Percentiles rank a stretch among this genome's conserved stretches.
phyloP scores from a whole-genome alignment of 2,329 filamentous ascomycete species.

The Penicillium verrucosum region DNA sequence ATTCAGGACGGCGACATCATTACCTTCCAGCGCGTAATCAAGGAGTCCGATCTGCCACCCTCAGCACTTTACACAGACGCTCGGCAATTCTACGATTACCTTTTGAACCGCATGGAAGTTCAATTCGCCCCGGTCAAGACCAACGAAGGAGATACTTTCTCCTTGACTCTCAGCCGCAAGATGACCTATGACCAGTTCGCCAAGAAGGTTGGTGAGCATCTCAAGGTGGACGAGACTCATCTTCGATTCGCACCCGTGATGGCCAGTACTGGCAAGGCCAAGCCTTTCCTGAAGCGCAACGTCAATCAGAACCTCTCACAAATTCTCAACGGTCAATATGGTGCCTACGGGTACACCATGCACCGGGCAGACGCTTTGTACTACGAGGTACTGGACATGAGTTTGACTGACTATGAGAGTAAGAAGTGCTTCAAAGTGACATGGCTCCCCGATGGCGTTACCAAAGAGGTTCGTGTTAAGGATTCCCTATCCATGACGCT shows the following conservation, averaged over 20 bases:
- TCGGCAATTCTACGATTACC: slow-evolving; percentile 86
- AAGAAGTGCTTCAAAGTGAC: slow-evolving; percentile 82
- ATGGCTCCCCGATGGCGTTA: slow-evolving; percentile 84
- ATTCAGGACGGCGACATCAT: slow-evolving; percentile 97
- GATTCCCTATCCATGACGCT: not conserved
- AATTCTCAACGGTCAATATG: slow-evolving; percentile 74
- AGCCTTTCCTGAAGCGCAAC: slow-evolving; percentile 71
- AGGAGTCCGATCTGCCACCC: slow-evolving; percentile 39
- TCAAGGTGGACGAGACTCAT: slow-evolving; percentile 78
- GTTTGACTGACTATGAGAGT: slow-evolving; percentile 84
- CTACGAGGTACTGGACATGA: slow-evolving; percentile 93
- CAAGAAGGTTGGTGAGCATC: slow-evolving; percentile 73
- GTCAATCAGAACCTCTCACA: slow-evolving; percentile 68
- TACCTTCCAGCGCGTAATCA: slow-evolving; percentile 74
- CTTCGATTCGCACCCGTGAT: slow-evolving; percentile 89
- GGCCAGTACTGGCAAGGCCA: slow-evolving; percentile 70
- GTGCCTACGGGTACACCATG: slow-evolving; percentile 63
- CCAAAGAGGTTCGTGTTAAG: slow-evolving; percentile 68
- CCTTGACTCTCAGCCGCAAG: slow-evolving; percentile 77
- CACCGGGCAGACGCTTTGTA: slow-evolving; percentile 76
- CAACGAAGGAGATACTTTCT: slow-evolving; percentile 63
- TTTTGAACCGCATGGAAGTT: slow-evolving; percentile 77
- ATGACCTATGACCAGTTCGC: slow-evolving; percentile 86
- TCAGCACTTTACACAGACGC: slow-evolving; percentile 62
- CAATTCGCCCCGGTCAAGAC: slow-evolving; percentile 66